Conservation (phyloP, 2,329 filamentous ascomycete species). For the Aspergillus fumigatiaffinis region DNA sequence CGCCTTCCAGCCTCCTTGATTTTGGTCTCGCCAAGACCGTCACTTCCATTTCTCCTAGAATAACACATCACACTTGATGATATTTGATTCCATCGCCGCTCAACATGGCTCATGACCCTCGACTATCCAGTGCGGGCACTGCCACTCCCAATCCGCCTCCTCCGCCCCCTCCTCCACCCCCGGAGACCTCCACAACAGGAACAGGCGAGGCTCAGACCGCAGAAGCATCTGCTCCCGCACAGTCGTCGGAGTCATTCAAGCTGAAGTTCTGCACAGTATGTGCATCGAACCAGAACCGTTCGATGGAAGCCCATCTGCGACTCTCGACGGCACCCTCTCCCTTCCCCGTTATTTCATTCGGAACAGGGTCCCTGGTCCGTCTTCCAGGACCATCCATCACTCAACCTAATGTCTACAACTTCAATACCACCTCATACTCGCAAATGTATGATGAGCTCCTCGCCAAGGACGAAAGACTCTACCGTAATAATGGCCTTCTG, state of each 20-base stretch:
- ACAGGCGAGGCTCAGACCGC: conserved; percentile 26
- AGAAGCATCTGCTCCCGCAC: conserved; percentile 7
- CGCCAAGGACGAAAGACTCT: conserved; percentile 78
- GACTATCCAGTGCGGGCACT: conserved; percentile 46
- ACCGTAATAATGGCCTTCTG: conserved; percentile 85
- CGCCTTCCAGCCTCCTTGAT: conserved; percentile 34
- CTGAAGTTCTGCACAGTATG: conserved; percentile 98
- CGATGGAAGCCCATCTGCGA: conserved; percentile 98
- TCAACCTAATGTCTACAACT: conserved; percentile 95
- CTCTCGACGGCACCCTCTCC: conserved; percentile 76
- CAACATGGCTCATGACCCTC: conserved; percentile 50
- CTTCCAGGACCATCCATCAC: conserved; percentile 86
- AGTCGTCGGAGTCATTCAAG: conserved; percentile 64
- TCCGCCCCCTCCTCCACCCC: conserved; percentile 49
- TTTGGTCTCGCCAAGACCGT: conserved; percentile 4
- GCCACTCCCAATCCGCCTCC: conserved; percentile 40
- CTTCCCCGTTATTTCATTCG: conserved; percentile 97
- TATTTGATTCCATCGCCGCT: conserved; percentile 1
- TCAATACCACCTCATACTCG: conserved; percentile 95
- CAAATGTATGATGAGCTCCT: conserved; percentile 91
- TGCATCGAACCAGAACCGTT: conserved; percentile 96
- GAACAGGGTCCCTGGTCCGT: conserved; percentile 90
- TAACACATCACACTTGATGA: conserved; percentile 4
- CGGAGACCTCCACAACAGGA: conserved; percentile 30
- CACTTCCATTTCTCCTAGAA: background rate